phyloP scores from a whole-genome alignment of 208 protist genomes.

The Trypanosoma scelopori region DNA sequence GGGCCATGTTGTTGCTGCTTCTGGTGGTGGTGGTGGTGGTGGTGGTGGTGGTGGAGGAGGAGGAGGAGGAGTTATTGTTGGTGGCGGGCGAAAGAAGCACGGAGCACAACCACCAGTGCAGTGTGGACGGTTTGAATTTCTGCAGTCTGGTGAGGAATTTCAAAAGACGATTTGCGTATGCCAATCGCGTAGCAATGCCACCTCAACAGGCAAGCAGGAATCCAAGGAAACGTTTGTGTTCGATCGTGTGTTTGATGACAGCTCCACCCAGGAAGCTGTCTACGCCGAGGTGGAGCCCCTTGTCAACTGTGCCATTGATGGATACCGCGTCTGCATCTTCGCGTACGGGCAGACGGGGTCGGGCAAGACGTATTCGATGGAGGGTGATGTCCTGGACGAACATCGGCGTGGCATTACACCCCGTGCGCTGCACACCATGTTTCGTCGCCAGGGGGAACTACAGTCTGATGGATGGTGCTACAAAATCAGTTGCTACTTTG shows the following conservation, averaged over 20 bases:
- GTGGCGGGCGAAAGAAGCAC: neutral
- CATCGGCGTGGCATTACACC: constrained; percentile 78
- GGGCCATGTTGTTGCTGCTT: neutral
- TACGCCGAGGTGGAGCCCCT: constrained; percentile 90
- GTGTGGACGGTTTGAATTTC: constrained; percentile 46
- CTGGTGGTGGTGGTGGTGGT: neutral
- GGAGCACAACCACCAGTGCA: constrained; percentile 5
- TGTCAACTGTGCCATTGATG: constrained; percentile 90
- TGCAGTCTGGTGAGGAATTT: constrained; percentile 5
- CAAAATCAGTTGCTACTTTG: constrained; percentile 68
- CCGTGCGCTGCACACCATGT: constrained; percentile 75
- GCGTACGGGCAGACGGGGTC: constrained; percentile 93
- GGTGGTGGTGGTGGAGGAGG: neutral
- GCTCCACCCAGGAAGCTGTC: constrained; percentile 54
- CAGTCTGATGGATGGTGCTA: constrained; percentile 78
- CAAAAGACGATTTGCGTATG: constrained; percentile 18
- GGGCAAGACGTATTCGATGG: constrained; percentile 93
- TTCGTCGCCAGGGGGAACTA: constrained; percentile 59
- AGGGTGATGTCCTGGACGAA: constrained; percentile 47
- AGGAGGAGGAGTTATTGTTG: neutral
- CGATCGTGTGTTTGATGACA: constrained; percentile 37
- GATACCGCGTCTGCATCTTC: constrained; percentile 90
- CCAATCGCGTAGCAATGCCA: constrained; percentile 31
- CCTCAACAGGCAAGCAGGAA: constrained; percentile 30
- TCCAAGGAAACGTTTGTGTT: constrained; percentile 31